Evolutionary conservation across 495 filamentous ascomycete species (phyloP).

Genomic region (Friedmanniomyces endolithicus): DNA sequence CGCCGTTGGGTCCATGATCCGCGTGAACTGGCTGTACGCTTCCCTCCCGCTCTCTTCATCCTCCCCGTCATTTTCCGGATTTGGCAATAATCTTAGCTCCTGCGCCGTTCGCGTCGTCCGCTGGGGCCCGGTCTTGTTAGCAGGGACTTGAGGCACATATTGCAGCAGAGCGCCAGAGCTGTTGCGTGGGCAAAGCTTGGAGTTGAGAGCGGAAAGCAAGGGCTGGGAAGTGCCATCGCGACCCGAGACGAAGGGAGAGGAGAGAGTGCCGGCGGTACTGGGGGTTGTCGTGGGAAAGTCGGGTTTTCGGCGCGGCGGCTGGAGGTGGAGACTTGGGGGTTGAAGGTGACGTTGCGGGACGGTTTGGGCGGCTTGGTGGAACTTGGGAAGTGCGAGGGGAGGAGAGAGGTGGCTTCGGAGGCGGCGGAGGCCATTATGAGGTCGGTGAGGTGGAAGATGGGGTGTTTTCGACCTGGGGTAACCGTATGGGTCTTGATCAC

Average conservation of each 20-base stretch:
- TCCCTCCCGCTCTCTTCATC: constrained; percentile 89
- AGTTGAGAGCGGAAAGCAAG: constrained; percentile 76
- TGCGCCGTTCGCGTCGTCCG: constrained; percentile 88
- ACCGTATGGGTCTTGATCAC: no score
- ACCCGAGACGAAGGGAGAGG: constrained; percentile 15
- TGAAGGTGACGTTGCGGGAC: constrained; percentile 56
- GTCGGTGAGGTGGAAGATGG: neutral
- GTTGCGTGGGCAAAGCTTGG: constrained; percentile 72
- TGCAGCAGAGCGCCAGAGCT: constrained; percentile 57
- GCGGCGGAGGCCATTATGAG: neutral
- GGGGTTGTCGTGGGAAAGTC: constrained; percentile 30
- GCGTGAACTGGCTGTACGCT: constrained; percentile 87
- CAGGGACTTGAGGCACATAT: constrained; percentile 32
- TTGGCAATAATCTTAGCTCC: constrained; percentile 88
- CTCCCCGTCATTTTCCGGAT: constrained; percentile 67
- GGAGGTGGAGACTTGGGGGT: constrained; percentile 49
- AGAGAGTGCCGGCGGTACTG: constrained; percentile 32
- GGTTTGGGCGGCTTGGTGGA: constrained; percentile 18
- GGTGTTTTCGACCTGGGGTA: no score
- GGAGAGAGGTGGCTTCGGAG: constrained; percentile 11
- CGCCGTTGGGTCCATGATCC: constrained; percentile 93
- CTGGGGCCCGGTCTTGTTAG: constrained; percentile 81
- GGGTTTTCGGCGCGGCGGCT: constrained; percentile 35
- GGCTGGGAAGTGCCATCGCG: constrained; percentile 40
- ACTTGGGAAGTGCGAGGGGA: neutral